Evolutionary conservation across 2,329 filamentous ascomycete genomes (phyloP).

Genomic region (Penicillium sumatraense): DNA sequence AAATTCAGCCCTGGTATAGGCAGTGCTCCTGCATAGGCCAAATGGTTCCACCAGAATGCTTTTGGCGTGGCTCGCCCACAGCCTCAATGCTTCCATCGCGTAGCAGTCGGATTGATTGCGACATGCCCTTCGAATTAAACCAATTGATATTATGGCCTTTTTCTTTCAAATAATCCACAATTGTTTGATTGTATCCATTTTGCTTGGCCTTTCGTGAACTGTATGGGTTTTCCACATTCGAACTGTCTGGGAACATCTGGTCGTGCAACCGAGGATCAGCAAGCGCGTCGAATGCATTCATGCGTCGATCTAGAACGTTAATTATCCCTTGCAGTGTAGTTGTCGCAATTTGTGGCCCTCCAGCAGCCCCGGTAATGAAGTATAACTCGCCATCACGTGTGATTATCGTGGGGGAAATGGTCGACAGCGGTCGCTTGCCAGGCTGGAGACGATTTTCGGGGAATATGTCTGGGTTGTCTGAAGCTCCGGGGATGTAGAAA

Average conservation of each 20-base stretch:
- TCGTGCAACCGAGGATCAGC: neutral
- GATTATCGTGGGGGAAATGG: neutral
- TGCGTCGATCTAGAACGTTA: neutral
- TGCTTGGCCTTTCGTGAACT: too few relatives aligned
- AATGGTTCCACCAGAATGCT: neutral
- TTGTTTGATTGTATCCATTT: neutral
- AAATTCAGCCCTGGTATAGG: too few relatives aligned
- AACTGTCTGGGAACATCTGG: neutral
- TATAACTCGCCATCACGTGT: neutral
- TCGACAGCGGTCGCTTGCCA: neutral
- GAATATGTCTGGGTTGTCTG: too few relatives aligned
- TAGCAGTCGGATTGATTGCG: neutral
- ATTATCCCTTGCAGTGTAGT: neutral
- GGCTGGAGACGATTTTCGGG: neutral
- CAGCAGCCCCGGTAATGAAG: neutral
- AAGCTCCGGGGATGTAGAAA: conserved; percentile 33
- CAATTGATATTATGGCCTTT: neutral
- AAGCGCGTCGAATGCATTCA: neutral
- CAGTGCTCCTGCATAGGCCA: too few relatives aligned
- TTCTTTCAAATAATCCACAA: neutral
- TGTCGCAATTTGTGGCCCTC: neutral
- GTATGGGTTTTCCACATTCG: too few relatives aligned
- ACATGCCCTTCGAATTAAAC: neutral
- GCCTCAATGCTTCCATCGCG: neutral
- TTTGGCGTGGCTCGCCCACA: neutral